Evolutionary conservation across 768 basidiomycete species (phyloP), one percentile per base, ranked within the genome.

Genomic region (Cyclocybe cylindracea): DNA sequence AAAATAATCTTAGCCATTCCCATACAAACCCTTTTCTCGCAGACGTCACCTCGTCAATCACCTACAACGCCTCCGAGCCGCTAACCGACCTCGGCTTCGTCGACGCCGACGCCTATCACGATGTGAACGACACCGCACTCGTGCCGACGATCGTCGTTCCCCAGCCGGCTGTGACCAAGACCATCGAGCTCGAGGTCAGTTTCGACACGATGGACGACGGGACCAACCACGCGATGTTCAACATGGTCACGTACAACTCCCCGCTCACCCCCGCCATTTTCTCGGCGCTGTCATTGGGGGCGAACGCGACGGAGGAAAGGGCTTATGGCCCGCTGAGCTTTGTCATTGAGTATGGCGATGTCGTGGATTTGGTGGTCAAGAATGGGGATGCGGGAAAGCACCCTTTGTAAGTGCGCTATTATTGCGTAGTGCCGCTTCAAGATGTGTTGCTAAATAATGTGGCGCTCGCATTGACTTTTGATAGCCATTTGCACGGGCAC

Each of bases 401-500:
- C 68, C 93, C 93, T 44, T 94, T 94, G 89, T 91, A 57, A 61
- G 86, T 70, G 13, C 35, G 46, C n/a, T 45, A 16, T 55, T 46
- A 44, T 36, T 18, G 42, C 10, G 2, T 16, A 4, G 40, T 29
- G 8, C 36, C 44, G 10, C 29, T 11, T 18, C 5, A n/a, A 1
- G 16, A 16, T 16, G 16, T 16, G 16, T 16, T 16, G 16, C 16
- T 16, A 18, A 13, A 14, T 19, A 19, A 11, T 16, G 10, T 13
- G 24, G 34, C 29, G 2, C 1, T 16, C 1, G 16, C 16, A 16
- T 11, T 16, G 34, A 11, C 29, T 13, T 48, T 52, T 18, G n/a
- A 13, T 46, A 94, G 93, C 83, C 94, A 97, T 67, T 68, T 95
- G 48, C 94, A 96, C 68, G 94, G 94, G 0, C 91, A 96, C 74